Evolutionary conservation across 78 protist species (phyloP).

Genomic region (Monocercomonoides exilis): DNA sequence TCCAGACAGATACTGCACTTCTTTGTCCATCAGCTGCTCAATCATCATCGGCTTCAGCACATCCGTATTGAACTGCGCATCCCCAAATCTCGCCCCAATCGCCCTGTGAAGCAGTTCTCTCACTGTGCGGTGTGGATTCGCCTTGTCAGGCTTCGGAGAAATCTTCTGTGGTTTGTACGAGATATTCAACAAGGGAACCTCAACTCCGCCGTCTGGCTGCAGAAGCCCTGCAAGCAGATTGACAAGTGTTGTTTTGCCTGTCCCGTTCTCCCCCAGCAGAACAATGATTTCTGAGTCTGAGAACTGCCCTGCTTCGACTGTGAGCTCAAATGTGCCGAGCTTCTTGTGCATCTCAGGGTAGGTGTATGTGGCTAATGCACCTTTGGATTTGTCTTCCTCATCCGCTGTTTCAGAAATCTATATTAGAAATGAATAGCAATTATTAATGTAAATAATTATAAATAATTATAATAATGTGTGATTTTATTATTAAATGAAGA

Average conservation of each 20-base stretch:
- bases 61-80: conserved; percentile 85
- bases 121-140: conserved; percentile 57
- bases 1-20: conserved; percentile 83
- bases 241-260: conserved; percentile 99
- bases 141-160: conserved; percentile 79
- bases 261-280: conserved; percentile 98
- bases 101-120: conserved; percentile 69
- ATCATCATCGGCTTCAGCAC: conserved; percentile 88
- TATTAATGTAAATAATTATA: no score
- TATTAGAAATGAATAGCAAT: no score
- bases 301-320: conserved; percentile 80
- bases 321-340: conserved; percentile 70
- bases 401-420: conserved; percentile 46
- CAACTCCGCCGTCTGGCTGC: conserved; percentile 59
- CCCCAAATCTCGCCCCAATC: conserved; percentile 62
- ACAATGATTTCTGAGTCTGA: conserved; percentile 94
- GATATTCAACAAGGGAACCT: conserved; percentile 76
- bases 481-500: no score
- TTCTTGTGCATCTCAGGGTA: conserved; percentile 93
- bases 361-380: conserved; percentile 23
- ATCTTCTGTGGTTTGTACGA: conserved; percentile 97
- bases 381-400: conserved; percentile 37
- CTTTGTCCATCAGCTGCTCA: conserved; percentile 74
- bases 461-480: conserved; percentile 13
- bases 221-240: conserved; percentile 70